Evolutionary conservation across 2,329 filamentous ascomycete species (phyloP), one percentile per base, ranked within the genome.

Genomic region (Saccharata proteae): DNA sequence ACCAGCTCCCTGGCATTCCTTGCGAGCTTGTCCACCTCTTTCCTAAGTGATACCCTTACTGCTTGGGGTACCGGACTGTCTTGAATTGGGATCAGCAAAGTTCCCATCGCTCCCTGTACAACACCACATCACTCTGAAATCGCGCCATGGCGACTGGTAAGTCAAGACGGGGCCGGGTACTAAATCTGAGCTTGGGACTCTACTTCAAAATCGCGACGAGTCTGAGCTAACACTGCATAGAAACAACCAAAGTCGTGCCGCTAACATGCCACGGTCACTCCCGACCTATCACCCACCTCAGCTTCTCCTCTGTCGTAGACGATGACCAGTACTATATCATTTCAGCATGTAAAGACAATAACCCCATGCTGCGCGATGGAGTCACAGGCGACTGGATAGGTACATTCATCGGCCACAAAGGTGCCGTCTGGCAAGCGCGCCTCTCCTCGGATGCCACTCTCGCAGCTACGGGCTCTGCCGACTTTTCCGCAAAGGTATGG

Each of bases 301-400:
- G 76, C 55, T 94, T 94, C 61, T 94, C 86, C 15, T 74, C 79
- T 9, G 67, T 86, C 10, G 74, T 85, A 41, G 79, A 84, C 49
- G 79, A 85, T 43, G 81, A 84, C 40, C 73, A 78, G 41, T 94
- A 90, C 59, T 93, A 90, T 55, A 69, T 94, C 50, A 86, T 94
- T 42, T 93, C 86, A 16, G 85, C 86, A 43, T 90, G 84, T 67
- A 93, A 93, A 86, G 90, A 98, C 65, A 88, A 88, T 51, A 96
- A 96, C 55, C 90, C 90, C 30, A 96, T 96, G 86, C 79, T 98
- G 45, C 82, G 90, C 43, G 84, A 96, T 61, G 90, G 90, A 40
- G 72, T 92, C 39, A 98, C 88, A 28, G 90, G 90, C 37, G 86
- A 94, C 57, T 94, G 86, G 82, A 96, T 96, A 45, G 90, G 90